Conservation (phyloP, 164 flowering plant genomes). For the Macadamia tetraphylla region DNA sequence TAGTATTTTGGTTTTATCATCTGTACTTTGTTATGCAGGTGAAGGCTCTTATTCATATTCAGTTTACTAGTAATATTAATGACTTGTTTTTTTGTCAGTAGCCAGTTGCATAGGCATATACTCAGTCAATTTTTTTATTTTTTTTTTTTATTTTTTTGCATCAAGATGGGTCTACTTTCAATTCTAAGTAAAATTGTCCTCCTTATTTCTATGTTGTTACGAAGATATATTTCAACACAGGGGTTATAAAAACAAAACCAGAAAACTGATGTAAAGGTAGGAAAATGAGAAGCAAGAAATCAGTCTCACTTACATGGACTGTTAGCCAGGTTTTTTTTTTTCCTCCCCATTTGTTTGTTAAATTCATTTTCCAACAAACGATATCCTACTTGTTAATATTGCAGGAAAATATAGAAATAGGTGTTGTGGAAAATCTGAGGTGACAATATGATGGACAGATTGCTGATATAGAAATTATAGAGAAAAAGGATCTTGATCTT, state of each 20-base stretch:
- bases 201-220: conserved; percentile 67
- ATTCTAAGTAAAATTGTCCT: conserved; percentile 63
- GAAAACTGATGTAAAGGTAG: no score
- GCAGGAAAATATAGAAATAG: conserved; percentile 74
- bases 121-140: no score
- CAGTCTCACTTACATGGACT: no score
- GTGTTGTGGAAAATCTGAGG: conserved; percentile 77
- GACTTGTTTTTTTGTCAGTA: background rate
- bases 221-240: conserved; percentile 28
- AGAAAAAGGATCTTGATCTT: conserved; percentile 84
- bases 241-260: no score
- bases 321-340: no score
- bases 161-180: conserved; percentile 68
- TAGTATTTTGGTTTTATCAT: conserved; percentile 46
- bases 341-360: no score
- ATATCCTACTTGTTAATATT: background rate
- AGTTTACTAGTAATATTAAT: no score
- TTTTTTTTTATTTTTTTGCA: background rate
- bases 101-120: background rate
- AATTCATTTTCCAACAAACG: background rate
- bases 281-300: no score
- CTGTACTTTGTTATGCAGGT: conserved; percentile 96
- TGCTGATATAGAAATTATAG: conserved; percentile 63
- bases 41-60: background rate
- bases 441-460: conserved; percentile 76